phyloP scores from a whole-genome alignment of 352 stramenopile genomes.

The Phytophthora constricta region DNA sequence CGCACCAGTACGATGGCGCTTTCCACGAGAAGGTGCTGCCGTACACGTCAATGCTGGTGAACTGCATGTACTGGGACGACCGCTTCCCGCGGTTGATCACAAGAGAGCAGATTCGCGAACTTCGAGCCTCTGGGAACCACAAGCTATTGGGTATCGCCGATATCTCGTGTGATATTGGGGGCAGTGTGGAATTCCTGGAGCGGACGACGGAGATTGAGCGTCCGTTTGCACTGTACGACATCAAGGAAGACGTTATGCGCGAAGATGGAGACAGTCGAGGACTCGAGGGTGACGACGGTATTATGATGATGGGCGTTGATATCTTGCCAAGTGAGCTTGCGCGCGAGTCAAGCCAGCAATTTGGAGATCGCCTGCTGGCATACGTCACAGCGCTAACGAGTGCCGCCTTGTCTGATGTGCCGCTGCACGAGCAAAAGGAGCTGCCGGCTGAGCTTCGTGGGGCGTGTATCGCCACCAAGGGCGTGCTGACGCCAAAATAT shows the following conservation, averaged over 20 bases:
- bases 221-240: constrained; percentile 94
- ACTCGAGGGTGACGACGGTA: constrained; percentile 58
- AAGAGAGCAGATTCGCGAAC: constrained; percentile 85
- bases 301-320: constrained; percentile 96
- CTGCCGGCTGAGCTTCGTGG: constrained; percentile 83
- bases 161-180: constrained; percentile 96
- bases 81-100: constrained; percentile 93
- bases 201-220: constrained; percentile 94
- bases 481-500: constrained; percentile 86
- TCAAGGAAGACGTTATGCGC: constrained; percentile 70
- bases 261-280: constrained; percentile 60
- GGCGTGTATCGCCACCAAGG: constrained; percentile 92
- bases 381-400: constrained; percentile 77
- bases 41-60: constrained; percentile 93
- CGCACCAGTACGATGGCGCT: constrained; percentile 88
- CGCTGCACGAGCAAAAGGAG: constrained; percentile 54
- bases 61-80: constrained; percentile 98
- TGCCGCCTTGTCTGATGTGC: constrained; percentile 59
- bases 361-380: constrained; percentile 92
- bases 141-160: constrained; percentile 94
- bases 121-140: constrained; percentile 67
- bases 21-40: constrained; percentile 93
- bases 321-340: constrained; percentile 96
- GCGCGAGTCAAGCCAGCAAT: constrained; percentile 94
- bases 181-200: constrained; percentile 95